Conservation (phyloP, 2,329 filamentous ascomycete genomes). For the Penicillium sp. region DNA sequence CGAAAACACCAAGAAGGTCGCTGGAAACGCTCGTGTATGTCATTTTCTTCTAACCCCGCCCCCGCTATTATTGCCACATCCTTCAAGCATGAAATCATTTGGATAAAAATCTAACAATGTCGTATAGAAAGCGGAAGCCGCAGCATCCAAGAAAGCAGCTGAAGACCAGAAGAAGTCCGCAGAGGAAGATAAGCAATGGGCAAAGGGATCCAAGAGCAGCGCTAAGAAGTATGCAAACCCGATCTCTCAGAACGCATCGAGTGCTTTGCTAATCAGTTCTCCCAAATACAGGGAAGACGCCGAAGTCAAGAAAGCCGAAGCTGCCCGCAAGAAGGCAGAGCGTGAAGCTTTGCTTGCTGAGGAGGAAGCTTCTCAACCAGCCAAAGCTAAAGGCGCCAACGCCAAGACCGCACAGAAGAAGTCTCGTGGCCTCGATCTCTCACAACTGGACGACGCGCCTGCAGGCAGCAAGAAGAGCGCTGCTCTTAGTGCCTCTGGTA, state of each 20-base stretch:
- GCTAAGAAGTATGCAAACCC: slow-evolving; percentile 73
- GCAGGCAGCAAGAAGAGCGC: slow-evolving; percentile 49
- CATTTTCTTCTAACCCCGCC: slow-evolving; percentile 23
- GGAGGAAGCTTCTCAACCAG: slow-evolving; percentile 70
- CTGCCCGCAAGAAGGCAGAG: slow-evolving; percentile 86
- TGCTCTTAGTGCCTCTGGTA: slow-evolving; percentile 76
- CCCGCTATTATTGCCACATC: slow-evolving; percentile 22
- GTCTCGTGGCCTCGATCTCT: slow-evolving; percentile 69
- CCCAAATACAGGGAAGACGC: slow-evolving; percentile 69
- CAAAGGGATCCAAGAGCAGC: slow-evolving; percentile 78
- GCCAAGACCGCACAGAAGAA: slow-evolving; percentile 53
- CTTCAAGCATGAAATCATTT: not conserved
- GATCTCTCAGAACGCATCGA: not conserved
- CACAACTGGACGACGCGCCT: slow-evolving; percentile 66
- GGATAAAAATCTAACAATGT: slow-evolving; percentile 14
- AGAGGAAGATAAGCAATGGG: slow-evolving; percentile 74
- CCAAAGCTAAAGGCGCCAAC: slow-evolving; percentile 60
- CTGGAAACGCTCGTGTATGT: slow-evolving; percentile 68
- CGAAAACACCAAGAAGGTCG: slow-evolving; percentile 84
- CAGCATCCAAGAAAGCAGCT: slow-evolving; percentile 72
- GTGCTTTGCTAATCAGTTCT: not conserved
- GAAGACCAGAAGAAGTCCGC: slow-evolving; percentile 65
- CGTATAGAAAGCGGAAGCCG: slow-evolving; percentile 80
- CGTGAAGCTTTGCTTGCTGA: slow-evolving; percentile 77
- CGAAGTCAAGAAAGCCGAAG: slow-evolving; percentile 77